Percentiles rank a stretch among this genome's conserved stretches.
These are phyloP conservation scores for Gossypium mustelinum DNA, from an alignment of 345 rosid species.

Conservation along the genomic window DNA sequence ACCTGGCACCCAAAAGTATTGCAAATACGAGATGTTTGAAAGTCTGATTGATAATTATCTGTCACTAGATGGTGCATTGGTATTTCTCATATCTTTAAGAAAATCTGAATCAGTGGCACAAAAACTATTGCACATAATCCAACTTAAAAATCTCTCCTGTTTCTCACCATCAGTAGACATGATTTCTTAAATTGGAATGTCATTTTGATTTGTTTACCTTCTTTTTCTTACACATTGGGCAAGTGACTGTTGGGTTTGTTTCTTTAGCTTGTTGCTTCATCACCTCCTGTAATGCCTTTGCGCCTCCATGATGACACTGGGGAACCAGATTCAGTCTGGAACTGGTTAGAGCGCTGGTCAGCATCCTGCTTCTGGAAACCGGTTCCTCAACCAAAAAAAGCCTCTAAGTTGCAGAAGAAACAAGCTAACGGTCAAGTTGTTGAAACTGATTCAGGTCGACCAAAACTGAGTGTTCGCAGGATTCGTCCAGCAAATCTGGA, in stretches of 20 bases:
- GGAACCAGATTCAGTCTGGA: conserved; percentile 59
- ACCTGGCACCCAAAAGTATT: background rate
- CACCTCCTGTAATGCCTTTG: conserved; percentile 61
- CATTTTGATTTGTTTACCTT: background rate
- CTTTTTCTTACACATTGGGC: conserved; percentile 1
- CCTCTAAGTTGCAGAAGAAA: conserved; percentile 49
- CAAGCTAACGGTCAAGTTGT: conserved; percentile 38
- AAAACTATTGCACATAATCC: background rate
- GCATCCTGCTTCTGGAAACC: conserved; percentile 72
- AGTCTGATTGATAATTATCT: conserved; percentile 1
- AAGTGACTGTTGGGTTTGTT: conserved; percentile 25
- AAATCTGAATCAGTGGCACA: background rate
- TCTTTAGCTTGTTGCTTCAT: conserved; percentile 73
- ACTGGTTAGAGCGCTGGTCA: conserved; percentile 90
- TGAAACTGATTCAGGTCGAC: conserved; percentile 56
- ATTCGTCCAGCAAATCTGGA: conserved; percentile 56
- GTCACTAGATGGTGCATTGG: background rate
- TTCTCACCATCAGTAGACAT: background rate
- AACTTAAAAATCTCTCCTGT: background rate
- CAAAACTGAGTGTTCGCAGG: conserved; percentile 62
- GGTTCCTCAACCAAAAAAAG: conserved; percentile 53
- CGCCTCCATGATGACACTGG: conserved; percentile 41
- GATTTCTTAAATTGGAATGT: background rate
- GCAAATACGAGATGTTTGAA: background rate
- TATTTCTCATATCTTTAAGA: background rate